A percentile compares a stretch with the other conserved stretches of the same genome.
Evolutionary conservation across 2,329 filamentous ascomycete species (phyloP).

Genomic region (Nothopassalora personata): DNA sequence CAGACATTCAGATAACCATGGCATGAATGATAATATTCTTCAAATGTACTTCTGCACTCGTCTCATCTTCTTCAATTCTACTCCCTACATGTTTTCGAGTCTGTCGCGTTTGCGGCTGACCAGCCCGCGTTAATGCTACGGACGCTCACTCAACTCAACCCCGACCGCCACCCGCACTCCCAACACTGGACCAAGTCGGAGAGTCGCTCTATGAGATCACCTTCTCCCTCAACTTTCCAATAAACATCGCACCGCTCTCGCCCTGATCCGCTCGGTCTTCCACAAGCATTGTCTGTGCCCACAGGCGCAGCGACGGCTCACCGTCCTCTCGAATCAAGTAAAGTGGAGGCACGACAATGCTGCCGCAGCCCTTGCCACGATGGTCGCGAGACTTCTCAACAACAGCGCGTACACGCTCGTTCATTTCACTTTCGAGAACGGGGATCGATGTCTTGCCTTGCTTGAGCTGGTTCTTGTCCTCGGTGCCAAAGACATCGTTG

Average conservation of each 20-base stretch:
- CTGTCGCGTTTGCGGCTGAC: not conserved
- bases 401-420: conserved; percentile 84
- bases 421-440: conserved; percentile 91
- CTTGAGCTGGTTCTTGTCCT: conserved; percentile 76
- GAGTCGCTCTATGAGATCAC: conserved; percentile 45
- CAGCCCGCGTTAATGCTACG: not conserved
- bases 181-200: not conserved
- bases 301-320: conserved; percentile 88
- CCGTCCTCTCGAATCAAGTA: conserved; percentile 94
- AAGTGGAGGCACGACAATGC: conserved; percentile 84
- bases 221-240: conserved; percentile 90
- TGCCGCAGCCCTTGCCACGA: conserved; percentile 78
- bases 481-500: conserved; percentile 81
- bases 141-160: not conserved
- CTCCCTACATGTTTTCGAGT: conserved; percentile 1
- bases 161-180: not conserved
- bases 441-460: conserved; percentile 87
- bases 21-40: not conserved
- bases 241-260: conserved; percentile 87
- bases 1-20: too few species aligned
- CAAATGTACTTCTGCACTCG: not conserved
- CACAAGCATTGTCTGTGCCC: conserved; percentile 92
- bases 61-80: not conserved
- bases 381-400: conserved; percentile 89
- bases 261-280: conserved; percentile 94